phyloP scores from a whole-genome alignment of 805 yeast genomes.

The Myxozyma monticola region DNA sequence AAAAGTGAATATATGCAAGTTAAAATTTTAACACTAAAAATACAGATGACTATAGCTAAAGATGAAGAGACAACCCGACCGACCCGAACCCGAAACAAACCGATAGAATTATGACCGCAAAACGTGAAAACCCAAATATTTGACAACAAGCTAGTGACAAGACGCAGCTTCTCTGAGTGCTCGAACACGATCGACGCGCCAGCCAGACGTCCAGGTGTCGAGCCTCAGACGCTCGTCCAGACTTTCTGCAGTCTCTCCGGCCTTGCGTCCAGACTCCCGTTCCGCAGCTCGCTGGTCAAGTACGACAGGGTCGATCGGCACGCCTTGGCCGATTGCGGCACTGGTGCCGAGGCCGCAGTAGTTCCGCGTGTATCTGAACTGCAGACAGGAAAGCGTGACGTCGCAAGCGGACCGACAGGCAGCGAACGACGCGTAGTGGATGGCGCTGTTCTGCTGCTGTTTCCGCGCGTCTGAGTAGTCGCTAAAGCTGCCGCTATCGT shows the following conservation, averaged over 20 bases:
- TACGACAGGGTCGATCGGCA: background rate
- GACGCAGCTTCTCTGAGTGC: too few relatives aligned
- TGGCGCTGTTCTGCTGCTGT: background rate
- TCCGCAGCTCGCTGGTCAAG: background rate
- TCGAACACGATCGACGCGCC: constrained; percentile 11
- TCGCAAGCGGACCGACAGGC: constrained; percentile 10
- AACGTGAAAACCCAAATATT: too few relatives aligned
- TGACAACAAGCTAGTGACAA: too few relatives aligned
- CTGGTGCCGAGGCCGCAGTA: constrained; percentile 9
- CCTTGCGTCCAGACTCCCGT: background rate
- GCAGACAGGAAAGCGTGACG: background rate
- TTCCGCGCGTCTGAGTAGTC: background rate
- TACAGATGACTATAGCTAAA: too few relatives aligned
- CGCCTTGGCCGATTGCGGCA: constrained; percentile 5
- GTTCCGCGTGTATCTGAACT: constrained; percentile 1
- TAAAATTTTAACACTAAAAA: too few relatives aligned
- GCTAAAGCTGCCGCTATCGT: background rate
- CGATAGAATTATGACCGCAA: too few relatives aligned
- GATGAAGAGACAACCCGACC: too few relatives aligned
- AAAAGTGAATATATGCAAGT: too few relatives aligned
- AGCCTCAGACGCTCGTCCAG: background rate
- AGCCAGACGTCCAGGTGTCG: constrained; percentile 13
- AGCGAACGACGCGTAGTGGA: constrained; percentile 18
- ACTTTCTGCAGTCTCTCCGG: background rate
- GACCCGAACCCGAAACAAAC: too few relatives aligned